Evolutionary conservation across 2,329 filamentous ascomycete species (phyloP).

Genomic region (Chalara sp.): DNA sequence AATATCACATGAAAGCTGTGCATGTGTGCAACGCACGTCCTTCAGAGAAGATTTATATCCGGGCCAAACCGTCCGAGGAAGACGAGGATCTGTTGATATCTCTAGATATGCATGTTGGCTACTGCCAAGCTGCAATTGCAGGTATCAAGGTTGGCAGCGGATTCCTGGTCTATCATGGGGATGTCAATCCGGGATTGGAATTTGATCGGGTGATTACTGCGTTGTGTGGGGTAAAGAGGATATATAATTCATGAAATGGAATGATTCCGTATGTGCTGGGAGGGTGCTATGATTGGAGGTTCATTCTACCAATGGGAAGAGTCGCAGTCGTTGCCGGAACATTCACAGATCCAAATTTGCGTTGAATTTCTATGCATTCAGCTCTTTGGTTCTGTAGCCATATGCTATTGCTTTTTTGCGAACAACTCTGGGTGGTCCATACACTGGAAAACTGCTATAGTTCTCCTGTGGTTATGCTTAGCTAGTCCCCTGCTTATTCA

Average conservation of each 20-base stretch:
- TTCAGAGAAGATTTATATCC: slow-evolving; percentile 23
- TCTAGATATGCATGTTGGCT: slow-evolving; percentile 3
- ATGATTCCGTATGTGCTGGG: too few species aligned
- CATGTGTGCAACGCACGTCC: slow-evolving; percentile 20
- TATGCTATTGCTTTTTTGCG: too few species aligned
- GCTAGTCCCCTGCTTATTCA: background rate
- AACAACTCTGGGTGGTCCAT: too few species aligned
- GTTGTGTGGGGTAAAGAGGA: slow-evolving; percentile 16
- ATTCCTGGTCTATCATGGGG: slow-evolving; percentile 24
- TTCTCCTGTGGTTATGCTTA: background rate
- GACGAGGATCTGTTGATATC: too few species aligned
- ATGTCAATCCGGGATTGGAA: slow-evolving; percentile 21
- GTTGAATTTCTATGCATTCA: too few species aligned
- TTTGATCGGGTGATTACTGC: slow-evolving; percentile 17
- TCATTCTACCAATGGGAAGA: too few species aligned
- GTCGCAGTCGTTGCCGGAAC: too few species aligned
- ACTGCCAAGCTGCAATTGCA: slow-evolving; percentile 20
- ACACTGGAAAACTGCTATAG: background rate
- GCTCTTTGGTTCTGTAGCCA: too few species aligned
- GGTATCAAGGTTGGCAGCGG: slow-evolving; percentile 20
- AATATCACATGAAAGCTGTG: slow-evolving; percentile 25
- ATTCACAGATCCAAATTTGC: too few species aligned
- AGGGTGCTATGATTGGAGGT: too few species aligned
- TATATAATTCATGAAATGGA: too few species aligned
- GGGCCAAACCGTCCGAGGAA: background rate